A percentile compares a stretch with the other conserved stretches of the same genome.
Conservation (phyloP, 164 flowering plant genomes). For the Piper betle region DNA sequence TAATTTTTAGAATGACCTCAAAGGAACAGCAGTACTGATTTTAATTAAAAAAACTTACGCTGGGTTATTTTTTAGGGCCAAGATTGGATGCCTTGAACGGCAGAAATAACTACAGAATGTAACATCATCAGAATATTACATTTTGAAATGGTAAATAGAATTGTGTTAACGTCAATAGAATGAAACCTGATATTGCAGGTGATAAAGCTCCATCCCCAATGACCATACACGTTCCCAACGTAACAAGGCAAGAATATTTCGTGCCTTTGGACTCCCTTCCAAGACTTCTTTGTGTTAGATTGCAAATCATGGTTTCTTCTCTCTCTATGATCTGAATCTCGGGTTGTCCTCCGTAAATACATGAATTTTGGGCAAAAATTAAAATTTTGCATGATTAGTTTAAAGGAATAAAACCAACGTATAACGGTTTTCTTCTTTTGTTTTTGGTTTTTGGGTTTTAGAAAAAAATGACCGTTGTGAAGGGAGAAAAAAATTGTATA, state of each 20-base stretch:
- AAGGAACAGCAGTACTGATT: neutral
- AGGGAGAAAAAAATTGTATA: too few relatives aligned
- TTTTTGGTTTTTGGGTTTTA: too few relatives aligned
- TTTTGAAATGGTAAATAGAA: neutral
- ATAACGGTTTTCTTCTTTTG: too few relatives aligned
- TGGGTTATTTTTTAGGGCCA: slow-evolving; percentile 12
- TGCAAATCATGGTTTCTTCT: slow-evolving; percentile 3
- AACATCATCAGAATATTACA: neutral
- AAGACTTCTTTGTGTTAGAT: slow-evolving; percentile 15
- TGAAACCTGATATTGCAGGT: slow-evolving; percentile 19
- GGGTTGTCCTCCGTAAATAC: too few relatives aligned
- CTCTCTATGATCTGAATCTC: slow-evolving; percentile 7
- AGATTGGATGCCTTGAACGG: slow-evolving; percentile 21
- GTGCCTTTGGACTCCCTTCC: slow-evolving; percentile 10
- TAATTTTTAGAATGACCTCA: neutral
- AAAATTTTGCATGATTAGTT: too few relatives aligned
- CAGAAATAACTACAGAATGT: slow-evolving; percentile 17
- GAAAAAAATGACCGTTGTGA: too few relatives aligned
- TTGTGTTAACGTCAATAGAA: neutral
- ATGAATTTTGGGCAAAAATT: too few relatives aligned
- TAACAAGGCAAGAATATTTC: slow-evolving; percentile 12
- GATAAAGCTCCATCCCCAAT: slow-evolving; percentile 28
- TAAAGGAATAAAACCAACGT: too few relatives aligned
- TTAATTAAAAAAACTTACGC: slow-evolving; percentile 1
- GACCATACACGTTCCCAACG: slow-evolving; percentile 23